These are phyloP conservation scores for Suillus clintonianus DNA, from an alignment of 768 basidiomycete species.

Conservation along the genomic window DNA sequence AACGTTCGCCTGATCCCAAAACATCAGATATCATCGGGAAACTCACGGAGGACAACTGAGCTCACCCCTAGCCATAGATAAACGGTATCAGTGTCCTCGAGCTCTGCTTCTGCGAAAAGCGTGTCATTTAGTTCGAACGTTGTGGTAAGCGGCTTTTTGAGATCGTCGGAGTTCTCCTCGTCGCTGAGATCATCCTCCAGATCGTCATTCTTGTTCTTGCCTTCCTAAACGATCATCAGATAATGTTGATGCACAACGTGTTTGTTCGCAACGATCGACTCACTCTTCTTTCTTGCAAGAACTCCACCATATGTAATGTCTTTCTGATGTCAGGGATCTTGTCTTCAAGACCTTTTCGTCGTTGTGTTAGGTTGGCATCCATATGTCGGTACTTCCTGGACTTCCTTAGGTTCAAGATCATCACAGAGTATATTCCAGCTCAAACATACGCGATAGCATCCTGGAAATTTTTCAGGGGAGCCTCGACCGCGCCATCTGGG, in stretches of 20 bases:
- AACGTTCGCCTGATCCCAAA: constrained; percentile 77
- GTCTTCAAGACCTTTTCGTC: constrained; percentile 78
- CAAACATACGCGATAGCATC: constrained; percentile 87
- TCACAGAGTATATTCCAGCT: constrained; percentile 7
- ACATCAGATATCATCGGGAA: background rate
- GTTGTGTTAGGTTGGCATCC: constrained; percentile 83
- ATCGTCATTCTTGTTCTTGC: constrained; percentile 54
- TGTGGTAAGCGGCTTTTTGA: constrained; percentile 63
- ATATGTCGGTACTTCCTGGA: constrained; percentile 97
- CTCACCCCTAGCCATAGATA: constrained; percentile 95
- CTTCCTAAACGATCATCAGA: constrained; percentile 47
- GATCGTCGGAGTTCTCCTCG: constrained; percentile 37
- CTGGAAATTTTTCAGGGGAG: constrained; percentile 77
- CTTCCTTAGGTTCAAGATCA: constrained; percentile 25
- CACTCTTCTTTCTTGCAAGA: constrained; percentile 71
- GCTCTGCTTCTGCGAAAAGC: constrained; percentile 86
- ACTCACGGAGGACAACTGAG: constrained; percentile 4
- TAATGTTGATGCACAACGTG: background rate
- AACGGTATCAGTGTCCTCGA: constrained; percentile 86
- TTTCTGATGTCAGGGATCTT: constrained; percentile 97
- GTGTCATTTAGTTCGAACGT: constrained; percentile 97
- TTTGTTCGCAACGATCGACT: constrained; percentile 22
- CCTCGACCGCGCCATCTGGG: constrained; percentile 75
- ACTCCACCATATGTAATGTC: constrained; percentile 88
- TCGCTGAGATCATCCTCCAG: constrained; percentile 59